These are phyloP conservation scores for Purshia tridentata DNA, from an alignment of 306 rosid genomes.

Conservation along the genomic window DNA sequence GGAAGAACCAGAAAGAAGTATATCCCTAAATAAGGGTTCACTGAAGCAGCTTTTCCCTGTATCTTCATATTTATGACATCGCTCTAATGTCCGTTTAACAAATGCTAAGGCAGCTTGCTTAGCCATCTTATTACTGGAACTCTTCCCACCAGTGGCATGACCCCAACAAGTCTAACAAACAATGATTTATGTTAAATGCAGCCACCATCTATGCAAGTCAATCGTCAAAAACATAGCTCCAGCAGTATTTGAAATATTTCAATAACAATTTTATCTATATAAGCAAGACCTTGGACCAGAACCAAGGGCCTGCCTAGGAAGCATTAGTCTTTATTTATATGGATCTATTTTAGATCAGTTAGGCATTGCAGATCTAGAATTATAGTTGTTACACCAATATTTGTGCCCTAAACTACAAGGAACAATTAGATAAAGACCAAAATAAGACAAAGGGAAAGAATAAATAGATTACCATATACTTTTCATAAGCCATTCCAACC, in stretches of 20 bases:
- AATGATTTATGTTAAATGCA: slow-evolving; percentile 30
- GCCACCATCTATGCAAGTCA: slow-evolving; percentile 20
- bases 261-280: background rate
- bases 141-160: slow-evolving; percentile 76
- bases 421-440: slow-evolving; percentile 9
- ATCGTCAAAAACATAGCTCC: background rate
- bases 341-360: background rate
- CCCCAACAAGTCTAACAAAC: slow-evolving; percentile 72
- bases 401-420: slow-evolving; percentile 6
- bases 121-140: slow-evolving; percentile 80
- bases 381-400: background rate
- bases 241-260: slow-evolving; percentile 26
- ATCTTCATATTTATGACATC: slow-evolving; percentile 76
- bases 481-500: slow-evolving; percentile 70
- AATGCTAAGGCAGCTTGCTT: slow-evolving; percentile 80
- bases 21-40: slow-evolving; percentile 67
- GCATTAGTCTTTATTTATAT: background rate
- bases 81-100: slow-evolving; percentile 80
- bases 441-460: slow-evolving; percentile 21
- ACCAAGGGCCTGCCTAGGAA: background rate
- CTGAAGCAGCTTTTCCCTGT: slow-evolving; percentile 91
- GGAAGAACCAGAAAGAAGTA: slow-evolving; percentile 55
- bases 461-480: slow-evolving; percentile 70
- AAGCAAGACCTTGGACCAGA: background rate
- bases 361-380: background rate